Evolutionary conservation across 805 yeast genomes (phyloP).

Genomic region (Lipomyces yamanashiensis): DNA sequence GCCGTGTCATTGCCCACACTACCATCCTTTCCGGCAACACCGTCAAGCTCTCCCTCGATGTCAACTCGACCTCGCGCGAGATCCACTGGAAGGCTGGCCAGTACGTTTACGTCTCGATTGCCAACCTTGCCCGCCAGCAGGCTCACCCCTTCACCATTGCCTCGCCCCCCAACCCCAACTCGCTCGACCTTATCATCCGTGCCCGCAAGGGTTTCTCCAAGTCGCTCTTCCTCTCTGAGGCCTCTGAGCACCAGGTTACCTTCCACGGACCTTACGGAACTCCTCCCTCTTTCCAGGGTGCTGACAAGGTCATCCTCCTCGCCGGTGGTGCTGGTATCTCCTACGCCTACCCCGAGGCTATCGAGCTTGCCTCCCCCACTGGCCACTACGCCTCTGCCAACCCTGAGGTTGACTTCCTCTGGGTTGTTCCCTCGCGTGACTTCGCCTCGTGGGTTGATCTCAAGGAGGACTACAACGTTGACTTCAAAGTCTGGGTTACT

Average conservation of each 20-base stretch:
- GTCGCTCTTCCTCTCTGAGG: constrained; percentile 35
- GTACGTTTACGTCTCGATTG: constrained; percentile 34
- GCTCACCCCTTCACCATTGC: constrained; percentile 39
- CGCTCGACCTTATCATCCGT: constrained; percentile 42
- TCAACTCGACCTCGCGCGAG: constrained; percentile 35
- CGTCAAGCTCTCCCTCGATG: constrained; percentile 34
- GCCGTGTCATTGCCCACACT: constrained; percentile 33
- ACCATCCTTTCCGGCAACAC: constrained; percentile 37
- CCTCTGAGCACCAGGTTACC: constrained; percentile 36
- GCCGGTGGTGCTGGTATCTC: constrained; percentile 47
- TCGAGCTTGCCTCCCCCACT: constrained; percentile 32
- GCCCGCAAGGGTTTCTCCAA: constrained; percentile 44
- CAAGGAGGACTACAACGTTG: constrained; percentile 37
- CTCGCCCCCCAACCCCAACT: constrained; percentile 37
- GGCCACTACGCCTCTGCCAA: constrained; percentile 33
- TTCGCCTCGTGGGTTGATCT: constrained; percentile 42
- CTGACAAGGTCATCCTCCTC: constrained; percentile 39
- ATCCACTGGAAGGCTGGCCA: constrained; percentile 39
- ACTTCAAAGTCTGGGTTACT: constrained; percentile 42
- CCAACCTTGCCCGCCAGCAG: constrained; percentile 35
- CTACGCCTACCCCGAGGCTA: constrained; percentile 41
- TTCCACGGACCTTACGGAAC: constrained; percentile 38
- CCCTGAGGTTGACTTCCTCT: constrained; percentile 41
- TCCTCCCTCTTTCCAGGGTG: constrained; percentile 36
- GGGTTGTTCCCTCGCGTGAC: constrained; percentile 43